phyloP scores from a whole-genome alignment of 2,329 filamentous ascomycete species.

The Colletotrichum phormii region DNA sequence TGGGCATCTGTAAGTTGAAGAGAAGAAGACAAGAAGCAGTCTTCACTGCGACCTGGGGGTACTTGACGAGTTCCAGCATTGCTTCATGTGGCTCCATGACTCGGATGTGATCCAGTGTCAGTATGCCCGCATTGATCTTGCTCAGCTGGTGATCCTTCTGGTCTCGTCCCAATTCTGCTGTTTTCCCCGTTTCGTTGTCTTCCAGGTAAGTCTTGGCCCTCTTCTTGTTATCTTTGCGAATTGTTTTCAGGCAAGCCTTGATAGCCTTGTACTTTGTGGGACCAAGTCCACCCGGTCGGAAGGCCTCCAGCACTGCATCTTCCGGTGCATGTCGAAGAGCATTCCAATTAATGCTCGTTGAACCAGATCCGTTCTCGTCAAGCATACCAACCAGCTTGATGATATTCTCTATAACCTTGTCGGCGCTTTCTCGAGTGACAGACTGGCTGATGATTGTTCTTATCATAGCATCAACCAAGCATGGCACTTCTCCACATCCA shows the following conservation, averaged over 20 bases:
- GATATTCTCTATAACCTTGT: conserved; percentile 73
- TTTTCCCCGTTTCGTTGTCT: conserved; percentile 53
- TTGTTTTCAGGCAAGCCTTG: conserved; percentile 78
- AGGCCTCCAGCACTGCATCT: conserved; percentile 72
- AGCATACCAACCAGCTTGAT: conserved; percentile 73
- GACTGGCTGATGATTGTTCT: conserved; percentile 65
- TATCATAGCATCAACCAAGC: conserved; percentile 64
- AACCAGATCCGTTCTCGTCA: conserved; percentile 69
- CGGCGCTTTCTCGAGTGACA: conserved; percentile 64
- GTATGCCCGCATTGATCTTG: conserved; percentile 66
- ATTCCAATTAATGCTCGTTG: conserved; percentile 81
- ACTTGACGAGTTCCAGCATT: conserved; percentile 62
- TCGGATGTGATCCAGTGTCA: conserved; percentile 67
- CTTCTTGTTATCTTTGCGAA: conserved; percentile 73
- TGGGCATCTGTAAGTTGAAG: conserved; percentile 64
- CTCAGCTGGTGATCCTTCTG: conserved; percentile 69
- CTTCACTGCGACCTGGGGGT: conserved; percentile 67
- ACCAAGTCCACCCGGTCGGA: conserved; percentile 77
- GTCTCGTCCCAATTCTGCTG: conserved; percentile 51
- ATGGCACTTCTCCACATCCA: conserved; percentile 71
- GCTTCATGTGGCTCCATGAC: conserved; percentile 57
- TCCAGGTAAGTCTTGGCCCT: conserved; percentile 56
- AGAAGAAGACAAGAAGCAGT: conserved; percentile 68
- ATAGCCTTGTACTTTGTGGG: conserved; percentile 79
- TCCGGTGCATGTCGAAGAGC: conserved; percentile 70